These are phyloP conservation scores for Tripidium arundinaceum DNA, from an alignment of 202 grass and related monocot species.

Conservation along the genomic window DNA sequence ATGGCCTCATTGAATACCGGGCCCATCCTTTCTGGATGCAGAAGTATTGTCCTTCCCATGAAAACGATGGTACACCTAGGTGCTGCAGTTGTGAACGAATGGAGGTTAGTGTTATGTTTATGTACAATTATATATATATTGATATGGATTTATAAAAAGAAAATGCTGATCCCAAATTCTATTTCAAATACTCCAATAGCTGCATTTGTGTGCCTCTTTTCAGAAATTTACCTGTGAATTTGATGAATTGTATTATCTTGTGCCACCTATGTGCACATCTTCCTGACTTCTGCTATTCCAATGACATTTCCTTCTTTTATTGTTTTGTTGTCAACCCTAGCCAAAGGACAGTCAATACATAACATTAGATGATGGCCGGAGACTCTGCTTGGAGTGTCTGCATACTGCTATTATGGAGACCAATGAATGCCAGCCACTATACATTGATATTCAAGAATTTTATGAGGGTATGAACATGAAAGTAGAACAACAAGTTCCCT, in stretches of 20 bases:
- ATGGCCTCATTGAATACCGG: constrained; percentile 68
- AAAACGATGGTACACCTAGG: constrained; percentile 73
- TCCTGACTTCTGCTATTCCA: not conserved
- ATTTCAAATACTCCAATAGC: not conserved
- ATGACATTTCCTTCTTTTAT: not conserved
- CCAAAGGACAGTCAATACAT: constrained; percentile 71
- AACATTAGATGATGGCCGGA: constrained; percentile 89
- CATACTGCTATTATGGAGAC: constrained; percentile 85
- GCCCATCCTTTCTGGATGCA: constrained; percentile 91
- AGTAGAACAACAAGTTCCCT: constrained; percentile 77
- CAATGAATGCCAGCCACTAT: constrained; percentile 81
- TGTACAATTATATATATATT: not conserved
- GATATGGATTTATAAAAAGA: not conserved
- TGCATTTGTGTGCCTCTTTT: not conserved
- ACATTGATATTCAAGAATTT: constrained; percentile 93
- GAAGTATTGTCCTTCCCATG: constrained; percentile 84
- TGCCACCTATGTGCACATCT: not conserved
- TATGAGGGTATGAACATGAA: constrained; percentile 98
- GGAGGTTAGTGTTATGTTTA: constrained; percentile 55
- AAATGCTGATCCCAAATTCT: constrained; percentile 1
- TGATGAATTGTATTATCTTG: constrained; percentile 13
- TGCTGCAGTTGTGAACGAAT: constrained; percentile 95
- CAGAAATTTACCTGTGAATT: constrained; percentile 15
- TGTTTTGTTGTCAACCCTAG: constrained; percentile 36
- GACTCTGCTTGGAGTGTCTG: constrained; percentile 87